These are phyloP conservation scores for Cercospora berteroae DNA, from an alignment of 2,329 filamentous ascomycete genomes.

Conservation along the genomic window DNA sequence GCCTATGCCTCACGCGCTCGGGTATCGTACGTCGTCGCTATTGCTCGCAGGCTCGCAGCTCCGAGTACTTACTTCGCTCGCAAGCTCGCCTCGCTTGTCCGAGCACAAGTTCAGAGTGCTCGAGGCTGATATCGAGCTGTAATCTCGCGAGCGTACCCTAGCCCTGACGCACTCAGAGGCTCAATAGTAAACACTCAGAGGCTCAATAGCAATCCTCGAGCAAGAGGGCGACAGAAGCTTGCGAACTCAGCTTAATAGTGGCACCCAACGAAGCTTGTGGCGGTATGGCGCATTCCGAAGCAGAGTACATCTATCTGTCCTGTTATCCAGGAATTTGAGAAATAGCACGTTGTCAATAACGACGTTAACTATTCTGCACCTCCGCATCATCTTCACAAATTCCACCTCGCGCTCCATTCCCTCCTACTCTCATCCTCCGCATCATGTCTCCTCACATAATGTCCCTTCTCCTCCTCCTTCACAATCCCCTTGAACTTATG, in stretches of 20 bases:
- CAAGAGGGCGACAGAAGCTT: background rate
- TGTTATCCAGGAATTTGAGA: background rate
- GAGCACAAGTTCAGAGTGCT: too few species aligned
- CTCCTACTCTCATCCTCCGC: background rate
- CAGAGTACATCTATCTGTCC: background rate
- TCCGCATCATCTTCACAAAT: background rate
- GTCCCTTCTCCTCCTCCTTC: background rate
- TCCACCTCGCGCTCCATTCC: constrained; percentile 23
- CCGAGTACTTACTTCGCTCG: too few species aligned
- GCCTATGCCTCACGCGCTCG: too few species aligned
- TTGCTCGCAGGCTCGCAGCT: too few species aligned
- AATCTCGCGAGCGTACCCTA: too few species aligned
- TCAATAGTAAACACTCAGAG: too few species aligned
- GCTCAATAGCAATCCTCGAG: too few species aligned
- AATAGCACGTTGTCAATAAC: background rate
- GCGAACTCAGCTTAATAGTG: background rate
- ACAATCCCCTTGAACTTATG: constrained; percentile 12
- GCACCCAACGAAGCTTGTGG: background rate
- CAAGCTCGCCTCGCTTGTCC: too few species aligned
- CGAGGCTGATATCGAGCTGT: too few species aligned
- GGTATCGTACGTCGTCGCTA: too few species aligned
- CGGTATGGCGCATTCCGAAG: background rate
- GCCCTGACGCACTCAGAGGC: too few species aligned
- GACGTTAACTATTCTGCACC: background rate
- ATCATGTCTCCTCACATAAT: background rate